These are phyloP conservation scores for Cyberlindnera samutprakarnensis DNA, from an alignment of 805 yeast species.

Conservation along the genomic window DNA sequence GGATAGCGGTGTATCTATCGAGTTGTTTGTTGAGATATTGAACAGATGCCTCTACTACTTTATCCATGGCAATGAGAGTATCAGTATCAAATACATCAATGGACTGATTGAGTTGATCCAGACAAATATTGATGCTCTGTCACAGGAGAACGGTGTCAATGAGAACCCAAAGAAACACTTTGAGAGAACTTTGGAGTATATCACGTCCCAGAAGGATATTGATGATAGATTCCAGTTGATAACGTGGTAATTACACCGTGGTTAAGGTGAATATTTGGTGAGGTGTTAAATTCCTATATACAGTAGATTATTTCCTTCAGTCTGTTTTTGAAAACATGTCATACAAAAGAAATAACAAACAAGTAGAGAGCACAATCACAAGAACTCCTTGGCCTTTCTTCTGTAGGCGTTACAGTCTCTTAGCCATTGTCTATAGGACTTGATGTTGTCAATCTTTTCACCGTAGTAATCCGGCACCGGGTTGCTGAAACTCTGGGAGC, in stretches of 20 bases:
- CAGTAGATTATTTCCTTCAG: too few relatives aligned
- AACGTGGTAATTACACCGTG: conserved; percentile 17
- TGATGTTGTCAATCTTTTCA: conserved; percentile 82
- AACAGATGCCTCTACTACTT: conserved; percentile 81
- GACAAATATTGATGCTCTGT: conserved; percentile 39
- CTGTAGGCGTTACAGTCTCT: conserved; percentile 90
- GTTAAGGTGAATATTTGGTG: too few relatives aligned
- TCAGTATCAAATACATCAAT: conserved; percentile 70
- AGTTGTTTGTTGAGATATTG: conserved; percentile 83
- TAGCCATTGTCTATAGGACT: conserved; percentile 90
- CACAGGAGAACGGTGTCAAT: conserved; percentile 7
- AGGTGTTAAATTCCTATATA: too few relatives aligned
- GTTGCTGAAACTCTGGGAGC: conserved; percentile 80
- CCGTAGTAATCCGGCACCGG: conserved; percentile 99
- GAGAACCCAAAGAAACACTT: conserved; percentile 40
- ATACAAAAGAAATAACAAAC: too few relatives aligned
- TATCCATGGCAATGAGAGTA: conserved; percentile 65
- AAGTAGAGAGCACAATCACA: conserved; percentile 31
- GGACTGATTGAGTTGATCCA: conserved; percentile 80
- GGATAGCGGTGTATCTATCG: conserved; percentile 67
- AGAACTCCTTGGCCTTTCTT: conserved; percentile 71
- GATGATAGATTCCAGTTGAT: conserved; percentile 65
- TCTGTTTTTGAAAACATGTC: too few relatives aligned
- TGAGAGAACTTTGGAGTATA: conserved; percentile 64
- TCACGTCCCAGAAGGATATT: conserved; percentile 55